Evolutionary conservation across 1,284 basidiomycete genomes (phyloP).

Genomic region (Cryptococcus wingfieldii): DNA sequence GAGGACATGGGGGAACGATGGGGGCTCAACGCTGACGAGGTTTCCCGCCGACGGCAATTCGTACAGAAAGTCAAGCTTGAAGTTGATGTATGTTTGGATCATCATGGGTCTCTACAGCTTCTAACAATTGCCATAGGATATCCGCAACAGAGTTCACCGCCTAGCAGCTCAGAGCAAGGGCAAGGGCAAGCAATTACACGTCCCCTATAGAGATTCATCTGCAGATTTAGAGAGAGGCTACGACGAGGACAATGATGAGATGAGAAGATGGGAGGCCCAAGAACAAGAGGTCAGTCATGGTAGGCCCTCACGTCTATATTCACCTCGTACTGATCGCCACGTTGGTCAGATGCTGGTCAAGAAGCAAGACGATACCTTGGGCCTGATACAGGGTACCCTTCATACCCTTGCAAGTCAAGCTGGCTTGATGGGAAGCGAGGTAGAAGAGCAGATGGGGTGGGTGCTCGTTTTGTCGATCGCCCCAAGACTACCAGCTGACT

Average conservation of each 20-base stretch:
- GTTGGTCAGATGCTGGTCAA: constrained; percentile 66
- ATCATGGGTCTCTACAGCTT: neutral
- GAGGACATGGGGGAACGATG: constrained; percentile 75
- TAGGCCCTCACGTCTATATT: neutral
- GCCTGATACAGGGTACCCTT: constrained; percentile 76
- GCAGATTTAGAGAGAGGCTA: constrained; percentile 37
- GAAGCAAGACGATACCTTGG: constrained; percentile 79
- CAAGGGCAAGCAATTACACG: constrained; percentile 10
- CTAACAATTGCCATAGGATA: constrained; percentile 4
- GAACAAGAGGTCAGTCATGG: constrained; percentile 64
- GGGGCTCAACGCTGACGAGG: constrained; percentile 69
- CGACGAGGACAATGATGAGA: constrained; percentile 59
- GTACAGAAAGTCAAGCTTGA: constrained; percentile 67
- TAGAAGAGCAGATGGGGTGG: constrained; percentile 80
- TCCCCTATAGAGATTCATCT: constrained; percentile 26
- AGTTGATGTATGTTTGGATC: constrained; percentile 62
- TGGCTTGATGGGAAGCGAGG: constrained; percentile 82
- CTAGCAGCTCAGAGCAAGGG: constrained; percentile 1
- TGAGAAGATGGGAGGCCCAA: constrained; percentile 63
- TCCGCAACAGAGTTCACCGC: constrained; percentile 8
- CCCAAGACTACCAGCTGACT: neutral
- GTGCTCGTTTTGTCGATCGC: constrained; percentile 26
- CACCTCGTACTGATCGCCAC: neutral
- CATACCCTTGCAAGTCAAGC: constrained; percentile 78
- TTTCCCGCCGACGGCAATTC: constrained; percentile 66